These are phyloP conservation scores for Globomyces pollinis-pini DNA, from an alignment of 192 early-diverging fungal species.

Conservation along the genomic window DNA sequence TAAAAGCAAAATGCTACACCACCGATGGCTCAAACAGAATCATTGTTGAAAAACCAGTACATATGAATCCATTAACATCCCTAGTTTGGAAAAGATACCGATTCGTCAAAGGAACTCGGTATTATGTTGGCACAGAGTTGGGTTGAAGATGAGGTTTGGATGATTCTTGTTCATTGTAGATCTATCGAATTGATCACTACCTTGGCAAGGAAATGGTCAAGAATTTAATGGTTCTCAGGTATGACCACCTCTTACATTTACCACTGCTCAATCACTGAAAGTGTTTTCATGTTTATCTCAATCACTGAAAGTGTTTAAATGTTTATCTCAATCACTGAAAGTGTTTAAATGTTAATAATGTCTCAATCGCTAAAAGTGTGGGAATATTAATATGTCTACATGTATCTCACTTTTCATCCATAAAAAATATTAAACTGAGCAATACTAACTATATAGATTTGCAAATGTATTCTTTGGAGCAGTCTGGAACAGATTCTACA, in stretches of 20 bases:
- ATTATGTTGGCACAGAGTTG: constrained; percentile 68
- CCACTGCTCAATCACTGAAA: no score
- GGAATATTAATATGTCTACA: background rate
- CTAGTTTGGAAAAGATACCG: constrained; percentile 93
- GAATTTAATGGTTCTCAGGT: constrained; percentile 83
- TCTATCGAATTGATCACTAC: constrained; percentile 98
- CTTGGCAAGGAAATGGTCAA: constrained; percentile 99
- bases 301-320: constrained; percentile 10
- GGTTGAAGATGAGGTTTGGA: constrained; percentile 81
- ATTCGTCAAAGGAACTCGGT: constrained; percentile 67
- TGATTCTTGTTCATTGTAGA: constrained; percentile 38
- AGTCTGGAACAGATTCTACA: constrained; percentile 82
- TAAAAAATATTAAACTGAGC: background rate
- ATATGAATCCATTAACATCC: no score
- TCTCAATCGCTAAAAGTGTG: background rate
- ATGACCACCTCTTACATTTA: no score
- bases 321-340: background rate
- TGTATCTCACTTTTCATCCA: background rate
- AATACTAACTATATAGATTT: constrained; percentile 45
- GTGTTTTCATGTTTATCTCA: no score
- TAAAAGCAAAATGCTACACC: constrained; percentile 63
- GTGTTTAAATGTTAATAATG: background rate
- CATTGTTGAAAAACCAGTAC: constrained; percentile 96
- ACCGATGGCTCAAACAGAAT: constrained; percentile 66
- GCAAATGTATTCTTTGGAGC: constrained; percentile 91